Percentiles rank a stretch among this genome's conserved stretches.
These are phyloP conservation scores for Penicillium sp. DNA, from an alignment of 2,329 filamentous ascomycete genomes.

Conservation along the genomic window DNA sequence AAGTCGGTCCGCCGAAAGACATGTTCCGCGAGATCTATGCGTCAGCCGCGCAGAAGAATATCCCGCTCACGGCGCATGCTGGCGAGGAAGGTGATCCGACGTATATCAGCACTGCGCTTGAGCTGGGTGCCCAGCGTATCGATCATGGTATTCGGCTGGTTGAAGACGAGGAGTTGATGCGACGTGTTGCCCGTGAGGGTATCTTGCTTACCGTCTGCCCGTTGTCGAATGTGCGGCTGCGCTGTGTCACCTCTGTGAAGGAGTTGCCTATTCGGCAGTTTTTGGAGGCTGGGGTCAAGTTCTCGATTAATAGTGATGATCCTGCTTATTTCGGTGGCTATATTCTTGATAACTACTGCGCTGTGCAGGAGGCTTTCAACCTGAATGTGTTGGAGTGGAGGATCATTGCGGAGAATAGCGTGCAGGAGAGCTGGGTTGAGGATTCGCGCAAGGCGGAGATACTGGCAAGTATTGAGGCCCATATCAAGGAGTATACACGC, in stretches of 20 bases:
- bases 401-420: slow-evolving; percentile 58
- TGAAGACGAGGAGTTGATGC: slow-evolving; percentile 59
- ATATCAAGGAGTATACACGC: slow-evolving; percentile 27
- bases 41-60: slow-evolving; percentile 51
- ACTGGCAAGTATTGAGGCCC: slow-evolving; percentile 38
- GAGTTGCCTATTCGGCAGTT: slow-evolving; percentile 63
- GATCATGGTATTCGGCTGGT: slow-evolving; percentile 70
- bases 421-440: slow-evolving; percentile 69
- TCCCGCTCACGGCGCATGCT: slow-evolving; percentile 69
- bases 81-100: slow-evolving; percentile 70
- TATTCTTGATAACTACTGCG: slow-evolving; percentile 71
- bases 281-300: slow-evolving; percentile 62
- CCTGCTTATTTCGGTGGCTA: slow-evolving; percentile 75
- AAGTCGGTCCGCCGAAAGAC: slow-evolving; percentile 54
- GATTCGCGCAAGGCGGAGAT: slow-evolving; percentile 62
- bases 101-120: slow-evolving; percentile 64
- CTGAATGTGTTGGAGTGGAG: slow-evolving; percentile 66
- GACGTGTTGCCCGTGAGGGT: slow-evolving; percentile 55
- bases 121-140: slow-evolving; percentile 65
- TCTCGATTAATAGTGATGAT: slow-evolving; percentile 73
- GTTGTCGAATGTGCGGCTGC: slow-evolving; percentile 66
- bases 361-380: slow-evolving; percentile 69
- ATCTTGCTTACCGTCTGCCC: slow-evolving; percentile 71
- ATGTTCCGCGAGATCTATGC: slow-evolving; percentile 63
- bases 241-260: slow-evolving; percentile 53